These are phyloP conservation scores for Aureobasidium sp. DNA, from an alignment of 2,329 filamentous ascomycete genomes.

Conservation along the genomic window DNA sequence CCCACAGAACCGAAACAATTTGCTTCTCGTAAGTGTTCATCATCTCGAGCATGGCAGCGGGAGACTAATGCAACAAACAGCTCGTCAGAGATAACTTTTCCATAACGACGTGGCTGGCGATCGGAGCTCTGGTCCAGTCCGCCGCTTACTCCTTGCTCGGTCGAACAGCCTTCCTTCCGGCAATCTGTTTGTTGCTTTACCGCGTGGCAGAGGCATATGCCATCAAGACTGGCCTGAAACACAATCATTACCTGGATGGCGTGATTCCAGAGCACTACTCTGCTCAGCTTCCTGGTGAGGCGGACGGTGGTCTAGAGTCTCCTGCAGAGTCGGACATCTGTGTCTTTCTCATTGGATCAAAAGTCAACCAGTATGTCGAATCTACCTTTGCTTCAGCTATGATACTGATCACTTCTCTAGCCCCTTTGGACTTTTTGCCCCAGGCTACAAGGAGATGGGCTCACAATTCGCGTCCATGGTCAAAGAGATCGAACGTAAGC, in stretches of 20 bases:
- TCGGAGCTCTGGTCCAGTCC: constrained; percentile 36
- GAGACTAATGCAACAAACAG: constrained; percentile 12
- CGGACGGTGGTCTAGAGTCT: constrained; percentile 27
- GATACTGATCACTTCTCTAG: constrained; percentile 17
- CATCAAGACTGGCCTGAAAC: constrained; percentile 28
- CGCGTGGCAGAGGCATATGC: constrained; percentile 30
- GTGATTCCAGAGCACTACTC: constrained; percentile 31
- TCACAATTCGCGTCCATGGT: constrained; percentile 37
- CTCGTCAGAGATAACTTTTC: constrained; percentile 33
- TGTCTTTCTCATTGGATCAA: constrained; percentile 35
- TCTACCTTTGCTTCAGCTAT: not conserved
- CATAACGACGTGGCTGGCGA: constrained; percentile 36
- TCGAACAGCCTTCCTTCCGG: constrained; percentile 31
- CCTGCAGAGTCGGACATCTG: constrained; percentile 29
- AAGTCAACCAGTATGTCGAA: constrained; percentile 27
- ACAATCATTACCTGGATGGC: constrained; percentile 34
- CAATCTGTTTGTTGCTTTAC: constrained; percentile 29
- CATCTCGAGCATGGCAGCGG: not conserved
- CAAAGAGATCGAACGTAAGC: constrained; percentile 22
- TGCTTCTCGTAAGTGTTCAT: not conserved
- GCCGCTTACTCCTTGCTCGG: constrained; percentile 31
- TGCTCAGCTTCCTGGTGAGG: constrained; percentile 33
- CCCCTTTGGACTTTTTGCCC: constrained; percentile 44
- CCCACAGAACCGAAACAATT: not conserved
- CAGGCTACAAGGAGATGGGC: constrained; percentile 37